Evolutionary conservation across 805 yeast species (phyloP), one percentile per base, ranked within the genome.

Genomic region (Starmerella riodocensis): DNA sequence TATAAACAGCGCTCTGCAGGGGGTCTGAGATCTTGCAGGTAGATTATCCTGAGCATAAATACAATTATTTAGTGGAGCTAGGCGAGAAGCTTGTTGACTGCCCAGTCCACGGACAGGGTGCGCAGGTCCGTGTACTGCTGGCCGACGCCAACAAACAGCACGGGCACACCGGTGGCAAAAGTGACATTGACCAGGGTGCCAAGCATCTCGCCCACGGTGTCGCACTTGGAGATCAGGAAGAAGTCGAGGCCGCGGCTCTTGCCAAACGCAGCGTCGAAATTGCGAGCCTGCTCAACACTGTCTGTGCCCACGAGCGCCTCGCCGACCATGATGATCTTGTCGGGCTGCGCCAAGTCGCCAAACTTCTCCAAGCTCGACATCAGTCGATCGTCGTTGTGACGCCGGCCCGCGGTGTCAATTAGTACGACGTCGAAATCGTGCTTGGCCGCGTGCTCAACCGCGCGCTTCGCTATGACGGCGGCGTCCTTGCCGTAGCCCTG

Each of bases 401-500:
- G 76, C 64, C 98, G 73, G 32, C 98, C 98, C 0, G 98, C 98
- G 4, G 98, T 88, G 60, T 88, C 98, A 69, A 88, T 81, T 47
- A 88, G 66, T 4, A 88, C 93, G 23, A 91, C 76, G 56, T 88
- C 96, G 54, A 71, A 88, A 4, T 66, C 61, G 34, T 81, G 67
- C 41, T 71, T 72, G 25, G 67, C 64, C 1, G 93, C 98, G 55
- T 73, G 71, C 46, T 78, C 76, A 30, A 88, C 82, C 0, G 97
- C 95, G 61, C 79, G 82, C 43, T 76, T 81, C 19, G 97, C 97
- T 42, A 88, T 84, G 42, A 80, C 78, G 1, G 94, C 93, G 6
- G 93, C 96, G n/a, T 94, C 91, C 30, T 94, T 93, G 46, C 97
- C 97, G 53, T 88, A 88, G 4, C 98, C 98, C 40, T 85, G 86